Evolutionary conservation across 2,329 filamentous ascomycete species (phyloP).

Genomic region (Curvularia lunata): DNA sequence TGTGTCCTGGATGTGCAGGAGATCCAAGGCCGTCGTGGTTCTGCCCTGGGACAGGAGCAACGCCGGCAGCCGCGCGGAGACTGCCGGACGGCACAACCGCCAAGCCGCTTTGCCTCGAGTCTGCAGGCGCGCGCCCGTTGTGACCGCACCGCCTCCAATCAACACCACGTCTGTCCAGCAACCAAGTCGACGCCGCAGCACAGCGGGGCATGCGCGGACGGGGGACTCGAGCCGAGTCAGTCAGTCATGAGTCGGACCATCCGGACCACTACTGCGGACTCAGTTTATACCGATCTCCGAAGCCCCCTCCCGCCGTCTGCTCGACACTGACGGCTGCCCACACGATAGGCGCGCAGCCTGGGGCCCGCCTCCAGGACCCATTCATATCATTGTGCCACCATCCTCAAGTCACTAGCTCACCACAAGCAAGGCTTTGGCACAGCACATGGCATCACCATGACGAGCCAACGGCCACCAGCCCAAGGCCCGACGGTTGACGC

Average conservation of each 20-base stretch:
- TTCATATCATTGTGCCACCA: neutral
- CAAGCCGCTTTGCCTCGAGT: conserved; percentile 1
- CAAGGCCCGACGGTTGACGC: neutral
- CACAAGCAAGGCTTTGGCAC: neutral
- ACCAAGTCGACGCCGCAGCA: conserved; percentile 5
- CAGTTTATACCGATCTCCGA: conserved; percentile 3
- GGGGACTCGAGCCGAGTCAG: conserved; percentile 1
- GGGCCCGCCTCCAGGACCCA: neutral
- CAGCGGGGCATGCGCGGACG: neutral
- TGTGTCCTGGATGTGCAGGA: neutral
- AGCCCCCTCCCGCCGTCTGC: neutral
- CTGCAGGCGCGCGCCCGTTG: conserved; percentile 1
- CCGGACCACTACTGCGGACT: conserved; percentile 4
- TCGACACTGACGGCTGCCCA: neutral
- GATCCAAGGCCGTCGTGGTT: conserved; percentile 4
- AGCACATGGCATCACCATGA: conserved; percentile 1
- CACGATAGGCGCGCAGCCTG: conserved; percentile 1
- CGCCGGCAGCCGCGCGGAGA: conserved; percentile 2
- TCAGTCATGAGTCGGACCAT: conserved; percentile 6
- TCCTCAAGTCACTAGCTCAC: neutral
- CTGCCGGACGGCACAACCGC: conserved; percentile 6
- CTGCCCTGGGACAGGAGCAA: neutral
- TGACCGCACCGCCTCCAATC: neutral
- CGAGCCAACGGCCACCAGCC: neutral
- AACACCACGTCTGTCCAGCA: neutral